Base-by-base conservation (phyloP, 805 yeast genomes). In the Maudiozyma bulderi region DNA sequence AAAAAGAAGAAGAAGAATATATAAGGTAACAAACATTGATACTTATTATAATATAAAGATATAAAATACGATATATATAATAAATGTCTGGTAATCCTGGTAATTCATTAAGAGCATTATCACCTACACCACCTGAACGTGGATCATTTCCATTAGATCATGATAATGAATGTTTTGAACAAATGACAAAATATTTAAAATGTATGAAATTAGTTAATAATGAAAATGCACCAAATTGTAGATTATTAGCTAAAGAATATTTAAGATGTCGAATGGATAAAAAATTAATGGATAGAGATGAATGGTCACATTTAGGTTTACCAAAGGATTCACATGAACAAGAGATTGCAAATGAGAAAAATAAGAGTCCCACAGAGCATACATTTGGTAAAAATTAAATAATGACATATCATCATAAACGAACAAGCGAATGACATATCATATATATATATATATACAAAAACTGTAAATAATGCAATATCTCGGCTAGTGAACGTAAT, bases 71-170 rank as follows among this genome's bases (percentile, higher is more conserved):
- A 20, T 3, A 20, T 20, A 20, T 20, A 20, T 20, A 34, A 34
- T 8, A 34, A 34, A 64, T 65, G 69, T 58, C 65, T 20, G 75
- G 72, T 3, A 71, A 71, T 50, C 75, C 74, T 40, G 80, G 81
- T 34, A 73, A 73, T 50, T 61, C 75, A 13, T 57, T 74, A 44
- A 63, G 68, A 40, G 68, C 73, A 40, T 75, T 84, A 73, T 73
- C 80, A 11, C 96, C 97, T 8, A 84, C 91, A 0, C 96, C 99
- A 26, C 99, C 99, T 2, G 96, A 91, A 55, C 72, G 96, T 56
- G 99, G 99, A 0, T 87, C 98, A 0, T 91, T 91, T 66, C 99
- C 98, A 0, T 71, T 91, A 43, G 99, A 91, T 61, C 99, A 91
- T 61, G 82, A 78, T 51, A 77, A 76, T 7, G 98, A 93, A 54